phyloP scores from a whole-genome alignment of 441 rosid species.

The Croton laevigatus region DNA sequence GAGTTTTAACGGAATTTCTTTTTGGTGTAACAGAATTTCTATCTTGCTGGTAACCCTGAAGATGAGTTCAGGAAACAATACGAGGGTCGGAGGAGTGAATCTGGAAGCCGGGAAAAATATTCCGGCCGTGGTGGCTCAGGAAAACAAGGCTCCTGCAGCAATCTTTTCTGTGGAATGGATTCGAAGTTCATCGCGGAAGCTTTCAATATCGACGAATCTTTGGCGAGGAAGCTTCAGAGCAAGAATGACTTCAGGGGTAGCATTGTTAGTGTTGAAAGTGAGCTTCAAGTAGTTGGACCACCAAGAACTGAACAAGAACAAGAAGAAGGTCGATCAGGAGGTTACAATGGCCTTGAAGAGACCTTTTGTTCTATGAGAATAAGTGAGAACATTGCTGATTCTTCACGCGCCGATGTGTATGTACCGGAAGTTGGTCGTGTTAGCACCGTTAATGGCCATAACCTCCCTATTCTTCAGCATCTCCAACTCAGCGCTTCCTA shows the following conservation, averaged over 20 bases:
- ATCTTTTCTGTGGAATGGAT: slow-evolving; percentile 57
- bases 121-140: background rate
- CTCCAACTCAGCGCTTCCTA: slow-evolving; percentile 59
- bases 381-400: slow-evolving; percentile 56
- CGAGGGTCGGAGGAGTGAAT: background rate
- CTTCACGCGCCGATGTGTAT: slow-evolving; percentile 53
- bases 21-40: slow-evolving; percentile 40
- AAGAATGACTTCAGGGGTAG: slow-evolving; percentile 45
- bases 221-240: slow-evolving; percentile 46
- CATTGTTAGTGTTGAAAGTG: slow-evolving; percentile 49
- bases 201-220: slow-evolving; percentile 42
- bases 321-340: background rate
- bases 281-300: slow-evolving; percentile 50
- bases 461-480: slow-evolving; percentile 53
- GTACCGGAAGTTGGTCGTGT: slow-evolving; percentile 55
- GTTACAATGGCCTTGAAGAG: slow-evolving; percentile 65
- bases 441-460: slow-evolving; percentile 51
- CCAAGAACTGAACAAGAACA: slow-evolving; percentile 31
- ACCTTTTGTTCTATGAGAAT: slow-evolving; percentile 61
- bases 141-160: slow-evolving; percentile 30
- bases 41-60: slow-evolving; percentile 61
- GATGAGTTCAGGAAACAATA: slow-evolving; percentile 29
- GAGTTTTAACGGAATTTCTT: background rate
- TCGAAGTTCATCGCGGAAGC: slow-evolving; percentile 47
- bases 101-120: background rate